Percentiles rank a stretch among this genome's conserved stretches.
phyloP scores from a whole-genome alignment of 176 grass and related monocot species.

The Carex parvula region DNA sequence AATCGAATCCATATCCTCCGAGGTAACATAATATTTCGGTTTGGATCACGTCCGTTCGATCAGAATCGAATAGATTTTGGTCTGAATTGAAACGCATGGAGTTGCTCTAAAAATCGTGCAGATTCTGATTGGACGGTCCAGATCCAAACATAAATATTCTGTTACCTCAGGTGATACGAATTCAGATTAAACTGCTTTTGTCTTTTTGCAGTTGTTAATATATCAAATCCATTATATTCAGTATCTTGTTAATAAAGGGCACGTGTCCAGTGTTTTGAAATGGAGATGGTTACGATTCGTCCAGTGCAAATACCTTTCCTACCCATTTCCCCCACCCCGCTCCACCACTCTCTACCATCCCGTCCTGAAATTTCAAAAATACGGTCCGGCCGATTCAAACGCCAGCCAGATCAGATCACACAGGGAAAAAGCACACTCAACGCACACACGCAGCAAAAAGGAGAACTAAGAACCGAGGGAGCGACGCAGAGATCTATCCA shows the following conservation, averaged over 20 bases:
- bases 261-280: not conserved
- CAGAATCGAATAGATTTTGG: too few relatives aligned
- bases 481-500: not conserved
- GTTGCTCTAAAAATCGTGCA: too few relatives aligned
- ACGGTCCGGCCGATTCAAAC: constrained; percentile 1
- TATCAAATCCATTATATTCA: too few relatives aligned
- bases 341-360: not conserved
- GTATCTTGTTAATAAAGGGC: not conserved
- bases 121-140: too few relatives aligned
- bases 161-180: too few relatives aligned
- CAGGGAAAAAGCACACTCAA: not conserved
- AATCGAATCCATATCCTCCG: too few relatives aligned
- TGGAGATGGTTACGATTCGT: constrained; percentile 4
- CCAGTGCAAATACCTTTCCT: constrained; percentile 24
- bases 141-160: too few relatives aligned
- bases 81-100: too few relatives aligned
- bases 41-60: too few relatives aligned
- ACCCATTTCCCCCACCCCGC: not conserved
- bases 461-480: not conserved
- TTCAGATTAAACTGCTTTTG: too few relatives aligned
- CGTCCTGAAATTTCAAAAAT: constrained; percentile 17
- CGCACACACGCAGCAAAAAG: not conserved
- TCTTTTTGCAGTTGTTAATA: too few relatives aligned
- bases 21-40: too few relatives aligned
- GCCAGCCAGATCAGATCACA: constrained; percentile 25